These are phyloP conservation scores for Tolypocladium album DNA, from an alignment of 2,329 filamentous ascomycete species.

Conservation along the genomic window DNA sequence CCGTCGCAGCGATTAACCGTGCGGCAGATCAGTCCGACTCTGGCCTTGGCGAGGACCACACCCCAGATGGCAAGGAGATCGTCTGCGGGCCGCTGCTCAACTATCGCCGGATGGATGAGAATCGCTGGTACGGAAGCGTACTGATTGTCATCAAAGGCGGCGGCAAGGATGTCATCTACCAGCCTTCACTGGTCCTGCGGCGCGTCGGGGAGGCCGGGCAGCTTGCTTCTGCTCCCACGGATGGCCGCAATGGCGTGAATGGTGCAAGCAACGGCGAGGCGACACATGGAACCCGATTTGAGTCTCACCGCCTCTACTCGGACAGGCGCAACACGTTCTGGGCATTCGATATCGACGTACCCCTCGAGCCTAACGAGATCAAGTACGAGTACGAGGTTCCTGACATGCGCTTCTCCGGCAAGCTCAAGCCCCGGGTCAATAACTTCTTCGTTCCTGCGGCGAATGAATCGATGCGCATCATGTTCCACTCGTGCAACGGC, in stretches of 20 bases:
- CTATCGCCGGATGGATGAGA: conserved; percentile 64
- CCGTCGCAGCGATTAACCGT: conserved; percentile 26
- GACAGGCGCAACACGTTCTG: conserved; percentile 72
- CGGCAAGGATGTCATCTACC: conserved; percentile 42
- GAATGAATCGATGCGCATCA: conserved; percentile 87
- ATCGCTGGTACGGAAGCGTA: conserved; percentile 74
- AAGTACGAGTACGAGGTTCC: conserved; percentile 71
- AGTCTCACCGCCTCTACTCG: conserved; percentile 49
- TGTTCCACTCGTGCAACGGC: conserved; percentile 98
- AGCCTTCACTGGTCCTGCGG: conserved; percentile 49
- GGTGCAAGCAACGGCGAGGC: conserved; percentile 19
- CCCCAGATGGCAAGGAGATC: conserved; percentile 44
- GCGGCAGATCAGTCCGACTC: conserved; percentile 16
- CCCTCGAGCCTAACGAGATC: conserved; percentile 59
- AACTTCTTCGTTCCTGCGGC: conserved; percentile 77
- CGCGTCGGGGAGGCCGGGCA: conserved; percentile 20
- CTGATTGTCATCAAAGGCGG: conserved; percentile 71
- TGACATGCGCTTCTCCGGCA: conserved; percentile 49
- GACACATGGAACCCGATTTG: conserved; percentile 27
- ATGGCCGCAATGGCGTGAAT: conserved; percentile 16
- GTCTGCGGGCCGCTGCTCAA: conserved; percentile 67
- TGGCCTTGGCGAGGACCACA: conserved; percentile 9
- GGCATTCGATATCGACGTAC: conserved; percentile 75
- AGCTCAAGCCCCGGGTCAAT: conserved; percentile 47
- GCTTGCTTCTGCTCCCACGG: conserved; percentile 8